Conservation (phyloP, 73 alveolate species). For the Paramecium caudatum region DNA sequence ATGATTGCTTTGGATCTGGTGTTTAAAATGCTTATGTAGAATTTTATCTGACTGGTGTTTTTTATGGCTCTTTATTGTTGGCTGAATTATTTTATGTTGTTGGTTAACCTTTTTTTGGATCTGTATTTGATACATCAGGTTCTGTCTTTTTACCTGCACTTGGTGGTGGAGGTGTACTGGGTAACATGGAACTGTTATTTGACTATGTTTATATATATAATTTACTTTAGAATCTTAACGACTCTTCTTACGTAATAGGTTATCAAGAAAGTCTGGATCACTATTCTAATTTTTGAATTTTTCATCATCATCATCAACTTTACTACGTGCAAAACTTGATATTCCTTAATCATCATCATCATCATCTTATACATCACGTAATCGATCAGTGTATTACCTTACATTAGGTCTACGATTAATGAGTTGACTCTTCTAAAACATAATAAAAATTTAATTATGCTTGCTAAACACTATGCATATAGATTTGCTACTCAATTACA, state of each 20-base stretch:
- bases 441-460: slow-evolving; percentile 29
- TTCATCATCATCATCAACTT: slow-evolving; percentile 69
- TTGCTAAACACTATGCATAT: slow-evolving; percentile 7
- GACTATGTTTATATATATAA: not conserved
- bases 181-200: slow-evolving; percentile 13
- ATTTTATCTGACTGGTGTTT: not conserved
- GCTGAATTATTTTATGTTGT: not conserved
- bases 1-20: slow-evolving; percentile 24
- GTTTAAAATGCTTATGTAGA: slow-evolving; percentile 11
- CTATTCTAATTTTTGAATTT: slow-evolving; percentile 37
- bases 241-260: slow-evolving; percentile 34
- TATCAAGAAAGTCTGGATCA: slow-evolving; percentile 51
- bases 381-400: slow-evolving; percentile 21
- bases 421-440: slow-evolving; percentile 12
- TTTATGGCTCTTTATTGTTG: not conserved
- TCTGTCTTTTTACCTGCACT: slow-evolving; percentile 23
- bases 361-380: slow-evolving; percentile 47
- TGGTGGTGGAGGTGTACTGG: slow-evolving; percentile 42
- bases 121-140: not conserved
- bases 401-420: slow-evolving; percentile 39
- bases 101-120: slow-evolving; percentile 38
- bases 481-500: slow-evolving; percentile 8
- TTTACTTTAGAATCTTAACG: slow-evolving; percentile 12
- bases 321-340: not conserved
- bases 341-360: slow-evolving; percentile 48